Evolutionary conservation across 345 rosid genomes (phyloP).

Genomic region (Eucalyptus pauciflora): DNA sequence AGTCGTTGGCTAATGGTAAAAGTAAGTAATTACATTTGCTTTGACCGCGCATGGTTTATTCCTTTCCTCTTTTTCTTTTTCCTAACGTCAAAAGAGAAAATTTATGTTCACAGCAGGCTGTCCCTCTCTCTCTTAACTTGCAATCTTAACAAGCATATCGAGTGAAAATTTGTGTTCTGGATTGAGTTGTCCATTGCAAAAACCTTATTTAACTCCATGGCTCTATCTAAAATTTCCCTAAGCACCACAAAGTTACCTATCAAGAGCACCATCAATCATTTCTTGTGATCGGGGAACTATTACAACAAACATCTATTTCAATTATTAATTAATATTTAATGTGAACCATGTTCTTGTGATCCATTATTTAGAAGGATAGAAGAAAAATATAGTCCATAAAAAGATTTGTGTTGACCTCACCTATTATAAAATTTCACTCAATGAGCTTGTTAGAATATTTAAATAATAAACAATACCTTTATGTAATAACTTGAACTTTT

Average conservation of each 20-base stretch:
- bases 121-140: not conserved
- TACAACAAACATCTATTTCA: not conserved
- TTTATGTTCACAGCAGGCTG: not conserved
- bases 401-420: not conserved
- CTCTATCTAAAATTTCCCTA: too few relatives aligned
- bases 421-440: not conserved
- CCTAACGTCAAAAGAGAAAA: not conserved
- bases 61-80: not conserved
- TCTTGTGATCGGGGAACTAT: too few relatives aligned
- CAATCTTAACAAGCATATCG: too few relatives aligned
- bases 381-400: not conserved
- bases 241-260: too few relatives aligned
- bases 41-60: not conserved
- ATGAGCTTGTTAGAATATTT: too few relatives aligned
- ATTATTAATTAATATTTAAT: too few relatives aligned
- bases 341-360: not conserved
- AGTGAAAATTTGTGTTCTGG: too few relatives aligned
- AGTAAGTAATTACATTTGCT: not conserved
- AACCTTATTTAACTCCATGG: not conserved
- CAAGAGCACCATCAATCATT: too few relatives aligned
- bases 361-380: not conserved
- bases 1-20: not conserved
- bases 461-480: too few relatives aligned
- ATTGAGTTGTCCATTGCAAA: not conserved
- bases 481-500: rapidly evolving